A percentile compares a stretch with the other conserved stretches of the same genome.
Conservation (phyloP, 441 rosid genomes). For the Adansonia rubrostipa region DNA sequence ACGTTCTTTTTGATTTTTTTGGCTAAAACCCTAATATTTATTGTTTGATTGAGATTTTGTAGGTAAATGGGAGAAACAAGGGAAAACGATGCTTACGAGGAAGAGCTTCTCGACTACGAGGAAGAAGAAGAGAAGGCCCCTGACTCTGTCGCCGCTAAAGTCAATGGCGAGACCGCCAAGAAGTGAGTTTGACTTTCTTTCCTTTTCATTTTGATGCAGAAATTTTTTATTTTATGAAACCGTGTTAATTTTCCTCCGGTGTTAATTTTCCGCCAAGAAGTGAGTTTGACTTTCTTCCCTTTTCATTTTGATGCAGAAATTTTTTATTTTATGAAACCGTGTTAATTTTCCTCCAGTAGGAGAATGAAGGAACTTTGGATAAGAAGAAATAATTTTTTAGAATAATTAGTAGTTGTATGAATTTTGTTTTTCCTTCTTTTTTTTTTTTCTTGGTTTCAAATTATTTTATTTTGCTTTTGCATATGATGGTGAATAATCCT, state of each 20-base stretch:
- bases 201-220: background rate
- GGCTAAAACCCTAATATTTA: background rate
- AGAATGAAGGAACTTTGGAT: background rate
- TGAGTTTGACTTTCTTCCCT: slow-evolving; percentile 36
- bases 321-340: background rate
- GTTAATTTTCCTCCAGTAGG: background rate
- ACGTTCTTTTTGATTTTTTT: background rate
- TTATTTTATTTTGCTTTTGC: background rate
- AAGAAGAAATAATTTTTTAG: background rate
- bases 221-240: background rate
- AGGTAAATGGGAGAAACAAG: slow-evolving; percentile 80
- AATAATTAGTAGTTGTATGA: background rate
- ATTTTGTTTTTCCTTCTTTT: background rate
- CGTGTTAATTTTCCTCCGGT: background rate
- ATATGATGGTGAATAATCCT: background rate
- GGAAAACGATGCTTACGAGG: slow-evolving; percentile 95
- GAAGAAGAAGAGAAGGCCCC: slow-evolving; percentile 91
- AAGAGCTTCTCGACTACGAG: slow-evolving; percentile 97
- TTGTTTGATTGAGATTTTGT: slow-evolving; percentile 22
- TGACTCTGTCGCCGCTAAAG: slow-evolving; percentile 69
- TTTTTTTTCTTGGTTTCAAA: background rate
- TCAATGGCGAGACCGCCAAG: slow-evolving; percentile 83
- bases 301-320: background rate
- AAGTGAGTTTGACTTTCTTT: slow-evolving; percentile 53
- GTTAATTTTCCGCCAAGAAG: slow-evolving; percentile 83